Evolutionary conservation across 1,284 basidiomycete genomes (phyloP).

Genomic region (Irpex sp.): DNA sequence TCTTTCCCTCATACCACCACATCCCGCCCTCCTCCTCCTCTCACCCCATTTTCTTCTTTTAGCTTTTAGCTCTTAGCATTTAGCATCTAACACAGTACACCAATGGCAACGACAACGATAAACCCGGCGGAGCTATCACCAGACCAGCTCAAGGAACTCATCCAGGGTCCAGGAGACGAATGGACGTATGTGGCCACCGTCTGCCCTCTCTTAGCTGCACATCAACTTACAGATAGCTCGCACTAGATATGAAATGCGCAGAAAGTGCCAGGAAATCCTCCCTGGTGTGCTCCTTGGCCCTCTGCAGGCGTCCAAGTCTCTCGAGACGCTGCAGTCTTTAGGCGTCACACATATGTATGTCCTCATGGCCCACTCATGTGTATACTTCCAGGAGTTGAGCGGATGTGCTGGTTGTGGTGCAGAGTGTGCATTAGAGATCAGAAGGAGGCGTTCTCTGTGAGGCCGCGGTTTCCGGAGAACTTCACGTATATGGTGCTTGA

Average conservation of each 20-base stretch:
- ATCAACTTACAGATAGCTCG: neutral
- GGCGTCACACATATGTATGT: constrained; percentile 87
- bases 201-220: neutral
- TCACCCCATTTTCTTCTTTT: neutral
- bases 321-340: constrained; percentile 60
- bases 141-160: constrained; percentile 58
- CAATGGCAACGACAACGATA: neutral
- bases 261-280: constrained; percentile 90
- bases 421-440: constrained; percentile 87
- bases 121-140: neutral
- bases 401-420: neutral
- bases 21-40: neutral
- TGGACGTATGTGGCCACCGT: constrained; percentile 53
- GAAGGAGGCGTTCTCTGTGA: constrained; percentile 85
- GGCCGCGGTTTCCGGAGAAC: constrained; percentile 78
- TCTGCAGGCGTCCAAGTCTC: constrained; percentile 81
- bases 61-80: neutral
- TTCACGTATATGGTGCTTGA: constrained; percentile 83
- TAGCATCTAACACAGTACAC: neutral
- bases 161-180: constrained; percentile 76
- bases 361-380: constrained; percentile 2
- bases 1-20: neutral
- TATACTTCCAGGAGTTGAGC: neutral
- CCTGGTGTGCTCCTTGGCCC: constrained; percentile 85
- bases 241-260: constrained; percentile 90